Evolutionary conservation across 2,329 filamentous ascomycete species (phyloP).

Genomic region (Periconia macrospinosa): DNA sequence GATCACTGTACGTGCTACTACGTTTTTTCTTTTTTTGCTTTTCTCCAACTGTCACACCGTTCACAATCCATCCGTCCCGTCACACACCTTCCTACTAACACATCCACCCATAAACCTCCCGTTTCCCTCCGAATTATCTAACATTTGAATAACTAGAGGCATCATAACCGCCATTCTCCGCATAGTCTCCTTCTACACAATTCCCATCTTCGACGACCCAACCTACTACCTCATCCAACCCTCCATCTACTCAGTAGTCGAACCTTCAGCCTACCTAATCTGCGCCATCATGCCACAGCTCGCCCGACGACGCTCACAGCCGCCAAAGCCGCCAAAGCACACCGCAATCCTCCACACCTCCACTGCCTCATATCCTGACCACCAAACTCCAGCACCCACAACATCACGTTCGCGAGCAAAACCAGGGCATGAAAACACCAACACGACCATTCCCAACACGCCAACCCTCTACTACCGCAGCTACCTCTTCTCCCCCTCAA

Average conservation of each 20-base stretch:
- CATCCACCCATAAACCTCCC: background rate
- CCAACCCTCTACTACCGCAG: background rate
- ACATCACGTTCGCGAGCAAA: background rate
- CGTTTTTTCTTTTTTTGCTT: background rate
- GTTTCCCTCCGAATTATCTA: background rate
- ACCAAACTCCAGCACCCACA: background rate
- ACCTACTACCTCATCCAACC: constrained; percentile 4
- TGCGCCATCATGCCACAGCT: constrained; percentile 4
- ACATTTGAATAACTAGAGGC: background rate
- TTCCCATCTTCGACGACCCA: constrained; percentile 1
- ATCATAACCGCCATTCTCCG: constrained; percentile 3
- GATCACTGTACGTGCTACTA: constrained; percentile 1
- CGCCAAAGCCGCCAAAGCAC: background rate
- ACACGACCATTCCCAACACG: background rate
- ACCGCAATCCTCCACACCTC: background rate
- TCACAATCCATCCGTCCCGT: background rate
- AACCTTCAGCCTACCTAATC: constrained; percentile 5
- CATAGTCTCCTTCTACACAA: constrained; percentile 1
- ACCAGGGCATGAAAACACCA: background rate
- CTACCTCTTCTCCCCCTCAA: background rate
- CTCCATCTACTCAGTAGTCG: constrained; percentile 5
- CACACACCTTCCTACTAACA: background rate
- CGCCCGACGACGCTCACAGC: background rate
- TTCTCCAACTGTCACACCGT: too few species aligned
- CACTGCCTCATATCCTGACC: background rate